A percentile compares a stretch with the other conserved stretches of the same genome.
Evolutionary conservation across 208 protist genomes (phyloP).

Genomic region (Acanthamoeba triangularis): DNA sequence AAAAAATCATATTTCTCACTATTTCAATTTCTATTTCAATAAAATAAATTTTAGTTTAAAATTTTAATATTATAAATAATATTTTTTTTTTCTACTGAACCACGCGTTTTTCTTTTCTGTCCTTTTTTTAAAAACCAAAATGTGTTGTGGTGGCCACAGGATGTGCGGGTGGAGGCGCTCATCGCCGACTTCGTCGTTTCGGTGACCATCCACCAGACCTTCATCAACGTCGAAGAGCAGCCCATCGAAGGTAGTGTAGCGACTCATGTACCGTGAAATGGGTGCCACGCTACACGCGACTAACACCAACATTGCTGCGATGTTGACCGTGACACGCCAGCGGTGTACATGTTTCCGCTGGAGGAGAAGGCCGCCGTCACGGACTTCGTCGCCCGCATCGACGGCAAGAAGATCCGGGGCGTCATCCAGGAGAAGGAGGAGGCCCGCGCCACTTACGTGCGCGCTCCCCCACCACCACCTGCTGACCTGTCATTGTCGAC

Average conservation of each 20-base stretch:
- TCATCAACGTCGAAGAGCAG: not conserved
- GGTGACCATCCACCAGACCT: slow-evolving; percentile 30
- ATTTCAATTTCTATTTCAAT: too few species aligned
- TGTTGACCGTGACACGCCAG: not conserved
- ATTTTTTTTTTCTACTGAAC: too few species aligned
- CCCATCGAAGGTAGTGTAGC: slow-evolving; percentile 37
- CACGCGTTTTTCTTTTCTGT: too few species aligned
- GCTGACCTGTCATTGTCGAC: not conserved
- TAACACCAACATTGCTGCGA: not conserved
- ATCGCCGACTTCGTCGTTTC: not conserved
- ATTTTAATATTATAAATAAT: too few species aligned
- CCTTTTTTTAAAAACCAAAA: too few species aligned
- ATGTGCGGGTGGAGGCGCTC: slow-evolving; percentile 3
- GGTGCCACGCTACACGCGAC: too few species aligned
- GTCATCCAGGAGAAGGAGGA: slow-evolving; percentile 88
- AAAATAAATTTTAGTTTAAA: too few species aligned
- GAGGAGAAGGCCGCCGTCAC: slow-evolving; percentile 88
- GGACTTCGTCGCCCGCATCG: slow-evolving; percentile 87
- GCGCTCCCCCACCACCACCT: not conserved
- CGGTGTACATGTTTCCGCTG: slow-evolving; percentile 86
- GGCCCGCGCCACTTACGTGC: slow-evolving; percentile 82
- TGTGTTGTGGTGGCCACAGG: not conserved
- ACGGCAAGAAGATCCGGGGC: slow-evolving; percentile 87
- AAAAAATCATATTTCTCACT: too few species aligned
- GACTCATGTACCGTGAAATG: too few species aligned